A percentile compares a stretch with the other conserved stretches of the same genome.
These are phyloP conservation scores for Paecilomyces variotii DNA, from an alignment of 2,329 filamentous ascomycete genomes.

Conservation along the genomic window DNA sequence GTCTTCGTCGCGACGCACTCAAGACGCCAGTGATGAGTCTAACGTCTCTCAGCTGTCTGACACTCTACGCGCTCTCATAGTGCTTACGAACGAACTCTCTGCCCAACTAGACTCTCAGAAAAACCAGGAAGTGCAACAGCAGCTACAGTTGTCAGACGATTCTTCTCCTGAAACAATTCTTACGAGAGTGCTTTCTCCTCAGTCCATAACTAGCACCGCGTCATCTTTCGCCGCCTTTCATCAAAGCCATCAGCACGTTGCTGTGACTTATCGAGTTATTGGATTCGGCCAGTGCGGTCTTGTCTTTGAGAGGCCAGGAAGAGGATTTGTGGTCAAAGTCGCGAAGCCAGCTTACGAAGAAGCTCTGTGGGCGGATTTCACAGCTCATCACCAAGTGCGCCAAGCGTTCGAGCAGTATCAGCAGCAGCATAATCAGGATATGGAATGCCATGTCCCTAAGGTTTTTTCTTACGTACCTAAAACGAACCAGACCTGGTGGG, in stretches of 20 bases:
- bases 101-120: background rate
- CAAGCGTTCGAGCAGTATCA: background rate
- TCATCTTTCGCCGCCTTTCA: background rate
- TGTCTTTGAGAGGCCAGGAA: slow-evolving; percentile 4
- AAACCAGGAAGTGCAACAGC: background rate
- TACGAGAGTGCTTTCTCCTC: background rate
- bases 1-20: background rate
- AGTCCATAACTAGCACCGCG: background rate
- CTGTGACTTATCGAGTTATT: slow-evolving; percentile 1
- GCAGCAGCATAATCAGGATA: background rate
- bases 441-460: slow-evolving; percentile 5
- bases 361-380: slow-evolving; percentile 6
- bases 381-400: slow-evolving; percentile 1
- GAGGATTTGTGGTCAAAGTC: slow-evolving; percentile 2
- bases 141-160: background rate
- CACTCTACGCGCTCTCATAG: background rate
- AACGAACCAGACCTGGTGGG: slow-evolving; percentile 4
- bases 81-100: background rate
- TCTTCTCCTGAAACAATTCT: background rate
- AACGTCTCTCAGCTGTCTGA: background rate
- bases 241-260: slow-evolving; percentile 5
- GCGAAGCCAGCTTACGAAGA: slow-evolving; percentile 5
- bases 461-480: slow-evolving; percentile 8
- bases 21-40: background rate
- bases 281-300: slow-evolving; percentile 10